These are phyloP conservation scores for Coemansia sp. DNA, from an alignment of 192 early-diverging fungal genomes.

Conservation along the genomic window DNA sequence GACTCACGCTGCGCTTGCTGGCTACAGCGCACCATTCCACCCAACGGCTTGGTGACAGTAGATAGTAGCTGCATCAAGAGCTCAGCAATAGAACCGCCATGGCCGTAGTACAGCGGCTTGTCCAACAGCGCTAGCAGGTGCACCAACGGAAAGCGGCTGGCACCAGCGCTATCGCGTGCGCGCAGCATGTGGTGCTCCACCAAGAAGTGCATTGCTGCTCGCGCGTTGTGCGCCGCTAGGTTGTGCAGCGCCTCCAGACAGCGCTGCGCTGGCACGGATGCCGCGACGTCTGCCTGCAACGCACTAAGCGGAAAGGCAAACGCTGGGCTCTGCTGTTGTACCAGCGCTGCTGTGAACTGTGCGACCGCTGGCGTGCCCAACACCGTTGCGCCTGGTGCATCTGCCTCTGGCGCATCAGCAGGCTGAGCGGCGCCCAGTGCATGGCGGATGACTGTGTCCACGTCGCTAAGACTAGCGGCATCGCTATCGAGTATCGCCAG, in stretches of 20 bases:
- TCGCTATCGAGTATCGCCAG: slow-evolving; percentile 80
- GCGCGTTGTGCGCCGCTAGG: slow-evolving; percentile 75
- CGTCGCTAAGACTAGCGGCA: slow-evolving; percentile 41
- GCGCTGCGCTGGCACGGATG: slow-evolving; percentile 87
- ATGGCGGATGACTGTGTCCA: slow-evolving; percentile 36
- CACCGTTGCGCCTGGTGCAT: slow-evolving; percentile 2
- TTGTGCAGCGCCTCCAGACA: slow-evolving; percentile 81
- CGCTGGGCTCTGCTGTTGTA: slow-evolving; percentile 37
- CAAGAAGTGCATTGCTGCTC: slow-evolving; percentile 69
- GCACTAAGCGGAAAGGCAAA: slow-evolving; percentile 49
- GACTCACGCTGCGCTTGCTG: slow-evolving; percentile 39
- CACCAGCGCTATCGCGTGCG: slow-evolving; percentile 68
- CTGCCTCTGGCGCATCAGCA: neutral
- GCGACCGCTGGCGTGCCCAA: slow-evolving; percentile 32
- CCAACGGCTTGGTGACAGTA: slow-evolving; percentile 74
- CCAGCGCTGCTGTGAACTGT: slow-evolving; percentile 37
- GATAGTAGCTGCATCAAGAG: slow-evolving; percentile 84
- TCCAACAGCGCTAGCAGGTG: slow-evolving; percentile 83
- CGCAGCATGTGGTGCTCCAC: slow-evolving; percentile 37
- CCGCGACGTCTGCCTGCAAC: slow-evolving; percentile 62
- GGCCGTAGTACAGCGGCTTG: slow-evolving; percentile 76
- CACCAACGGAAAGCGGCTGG: slow-evolving; percentile 54
- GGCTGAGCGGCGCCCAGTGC: slow-evolving; percentile 9
- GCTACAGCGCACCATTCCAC: slow-evolving; percentile 57
- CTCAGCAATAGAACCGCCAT: slow-evolving; percentile 75